Evolutionary conservation across 257 asterid species (phyloP).

Genomic region (Gentiana dahurica): DNA sequence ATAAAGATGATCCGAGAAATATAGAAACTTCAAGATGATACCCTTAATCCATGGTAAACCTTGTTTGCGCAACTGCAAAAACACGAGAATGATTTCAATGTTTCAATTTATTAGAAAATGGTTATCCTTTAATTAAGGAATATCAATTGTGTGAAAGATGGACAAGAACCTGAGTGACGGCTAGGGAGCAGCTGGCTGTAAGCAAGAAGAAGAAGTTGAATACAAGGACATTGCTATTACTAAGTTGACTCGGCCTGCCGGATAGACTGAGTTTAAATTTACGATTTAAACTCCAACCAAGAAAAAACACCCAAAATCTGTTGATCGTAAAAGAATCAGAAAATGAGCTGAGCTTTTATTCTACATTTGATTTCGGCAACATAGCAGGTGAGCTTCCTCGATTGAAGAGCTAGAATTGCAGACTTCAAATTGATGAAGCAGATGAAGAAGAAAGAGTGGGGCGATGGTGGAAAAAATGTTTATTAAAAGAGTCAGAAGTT

Average conservation of each 20-base stretch:
- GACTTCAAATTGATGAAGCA: no score
- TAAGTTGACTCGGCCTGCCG: neutral
- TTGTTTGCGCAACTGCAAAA: slow-evolving; percentile 52
- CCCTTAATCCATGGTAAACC: slow-evolving; percentile 52
- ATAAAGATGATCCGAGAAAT: neutral
- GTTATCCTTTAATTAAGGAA: neutral
- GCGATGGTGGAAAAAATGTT: no score
- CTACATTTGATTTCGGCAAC: no score
- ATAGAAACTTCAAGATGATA: neutral
- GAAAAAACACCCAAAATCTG: no score
- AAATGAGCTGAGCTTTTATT: no score
- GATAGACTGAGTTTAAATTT: slow-evolving; percentile 4
- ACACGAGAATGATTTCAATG: neutral
- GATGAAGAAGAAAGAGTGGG: no score
- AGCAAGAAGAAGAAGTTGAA: slow-evolving; percentile 7
- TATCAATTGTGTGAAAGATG: neutral
- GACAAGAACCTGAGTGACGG: slow-evolving; percentile 12
- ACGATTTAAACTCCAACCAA: no score
- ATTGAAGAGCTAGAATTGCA: no score
- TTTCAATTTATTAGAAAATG: neutral
- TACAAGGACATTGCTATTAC: slow-evolving; percentile 11
- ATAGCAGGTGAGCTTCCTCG: no score
- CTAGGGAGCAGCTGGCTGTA: slow-evolving; percentile 1
- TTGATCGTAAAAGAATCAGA: no score
- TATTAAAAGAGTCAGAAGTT: no score